These are phyloP conservation scores for Kwoniella sp. DNA, from an alignment of 768 basidiomycete genomes.

Conservation along the genomic window DNA sequence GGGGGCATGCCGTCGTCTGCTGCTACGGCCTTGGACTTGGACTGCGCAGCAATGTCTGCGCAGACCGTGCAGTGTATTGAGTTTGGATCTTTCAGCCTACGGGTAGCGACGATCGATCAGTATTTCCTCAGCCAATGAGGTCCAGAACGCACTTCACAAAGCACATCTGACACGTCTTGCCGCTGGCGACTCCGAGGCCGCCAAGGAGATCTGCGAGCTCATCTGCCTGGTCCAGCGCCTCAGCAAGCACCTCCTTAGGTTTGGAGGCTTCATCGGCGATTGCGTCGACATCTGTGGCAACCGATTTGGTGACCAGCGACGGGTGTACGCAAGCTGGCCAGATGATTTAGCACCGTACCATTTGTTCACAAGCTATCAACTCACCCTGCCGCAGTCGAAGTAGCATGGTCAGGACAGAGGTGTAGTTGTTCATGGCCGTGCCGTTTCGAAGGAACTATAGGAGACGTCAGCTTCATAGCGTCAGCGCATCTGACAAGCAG, in stretches of 20 bases:
- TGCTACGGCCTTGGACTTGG: constrained; percentile 53
- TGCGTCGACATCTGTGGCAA: constrained; percentile 64
- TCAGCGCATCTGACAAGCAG: neutral
- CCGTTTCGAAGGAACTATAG: constrained; percentile 44
- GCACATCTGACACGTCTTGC: constrained; percentile 73
- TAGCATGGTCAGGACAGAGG: constrained; percentile 50
- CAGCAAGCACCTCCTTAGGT: constrained; percentile 56
- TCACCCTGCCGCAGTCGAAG: constrained; percentile 84
- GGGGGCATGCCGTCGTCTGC: constrained; percentile 57
- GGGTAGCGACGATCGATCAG: neutral
- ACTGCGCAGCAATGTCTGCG: constrained; percentile 54
- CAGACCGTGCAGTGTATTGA: constrained; percentile 62
- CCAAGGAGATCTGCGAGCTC: constrained; percentile 72
- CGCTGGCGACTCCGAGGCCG: constrained; percentile 60
- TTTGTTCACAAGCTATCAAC: no score
- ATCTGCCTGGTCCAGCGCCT: constrained; percentile 60
- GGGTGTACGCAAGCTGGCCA: constrained; percentile 82
- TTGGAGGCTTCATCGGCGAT: constrained; percentile 59
- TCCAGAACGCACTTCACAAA: constrained; percentile 58
- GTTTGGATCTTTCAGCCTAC: constrained; percentile 40
- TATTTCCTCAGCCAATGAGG: neutral
- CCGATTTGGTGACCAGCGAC: constrained; percentile 66
- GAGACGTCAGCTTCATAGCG: neutral
- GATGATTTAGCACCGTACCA: no score
- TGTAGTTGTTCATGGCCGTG: constrained; percentile 50